Evolutionary conservation across 805 yeast species (phyloP), one percentile per base, ranked within the genome.

Genomic region (Saccharomycopsis oosterbeekiorum): DNA sequence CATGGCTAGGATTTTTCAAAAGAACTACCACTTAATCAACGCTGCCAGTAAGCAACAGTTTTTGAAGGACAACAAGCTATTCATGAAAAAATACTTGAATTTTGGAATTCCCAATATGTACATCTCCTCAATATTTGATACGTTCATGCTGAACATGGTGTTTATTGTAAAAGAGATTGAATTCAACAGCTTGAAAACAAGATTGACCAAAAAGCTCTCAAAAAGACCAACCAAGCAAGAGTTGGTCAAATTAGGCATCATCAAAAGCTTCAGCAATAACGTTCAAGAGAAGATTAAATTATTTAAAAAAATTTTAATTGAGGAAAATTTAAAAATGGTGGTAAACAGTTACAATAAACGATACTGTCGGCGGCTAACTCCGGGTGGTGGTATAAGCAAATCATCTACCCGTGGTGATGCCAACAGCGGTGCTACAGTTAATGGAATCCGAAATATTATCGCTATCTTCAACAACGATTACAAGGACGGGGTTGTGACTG

Each of bases 301-400:
- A 2, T 39, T 62, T 3, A 55, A 42, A n/a, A 36, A 26, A 29
- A 50, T 39, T 36, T 15, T 59, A 24, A 55, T 62, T 15, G 64
- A 62, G 21, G 64, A 62, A 19, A 43, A 56, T 21, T 47, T 62
- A 14, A 59, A 55, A 26, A 56, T 21, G 19, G 56, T 62, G 19
- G 47, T 62, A 17, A 62, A 59, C 4, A 59, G 60, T 4, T 60
- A 60, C 26, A 57, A 42, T 40, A 54, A 60, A 14, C 8, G 42
- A 1, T 11, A n/a, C 1, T 19, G 9, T 26, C 36, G 15, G 15
- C 34, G 34, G 34, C 6, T 29, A 6, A 29, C 3, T 29, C 34
- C 34, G 34, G 34, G 34, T 4, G 34, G 34, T 29, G 34, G 6
- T 4, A 29, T 6, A 3, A 29, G 34, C 34, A 29, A 6, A 29